Percentiles rank a stretch among this genome's conserved stretches.
Conservation (phyloP, 768 basidiomycete genomes). For the Agaricus sinodeliciosus region DNA sequence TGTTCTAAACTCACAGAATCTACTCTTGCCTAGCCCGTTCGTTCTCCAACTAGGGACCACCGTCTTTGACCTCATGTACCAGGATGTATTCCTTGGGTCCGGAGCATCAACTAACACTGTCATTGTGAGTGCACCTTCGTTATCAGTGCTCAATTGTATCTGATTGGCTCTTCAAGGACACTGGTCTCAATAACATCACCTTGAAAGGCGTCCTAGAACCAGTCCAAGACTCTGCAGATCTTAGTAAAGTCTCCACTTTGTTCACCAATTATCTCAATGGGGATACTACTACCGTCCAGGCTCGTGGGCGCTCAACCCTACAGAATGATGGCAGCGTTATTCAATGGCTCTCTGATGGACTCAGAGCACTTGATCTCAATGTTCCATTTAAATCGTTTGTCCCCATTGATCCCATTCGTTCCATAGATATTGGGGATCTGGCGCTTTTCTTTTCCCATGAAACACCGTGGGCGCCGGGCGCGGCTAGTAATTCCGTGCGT, state of each 20-base stretch:
- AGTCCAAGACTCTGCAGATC: conserved; percentile 38
- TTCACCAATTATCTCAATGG: conserved; percentile 73
- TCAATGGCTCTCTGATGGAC: conserved; percentile 61
- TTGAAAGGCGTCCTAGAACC: conserved; percentile 50
- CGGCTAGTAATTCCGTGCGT: conserved; percentile 50
- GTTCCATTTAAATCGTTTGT: conserved; percentile 51
- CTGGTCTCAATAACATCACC: conserved; percentile 51
- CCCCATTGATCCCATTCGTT: conserved; percentile 56
- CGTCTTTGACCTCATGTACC: conserved; percentile 53
- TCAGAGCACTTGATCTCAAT: conserved; percentile 47
- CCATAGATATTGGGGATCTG: conserved; percentile 57
- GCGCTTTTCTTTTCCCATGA: conserved; percentile 47
- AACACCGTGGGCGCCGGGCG: conserved; percentile 51
- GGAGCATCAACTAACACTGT: conserved; percentile 46
- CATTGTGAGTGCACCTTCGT: conserved; percentile 33
- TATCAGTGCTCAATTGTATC: neutral
- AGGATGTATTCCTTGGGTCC: conserved; percentile 47
- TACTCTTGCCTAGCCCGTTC: conserved; percentile 44
- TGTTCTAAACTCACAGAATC: neutral
- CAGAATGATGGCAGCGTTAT: conserved; percentile 50
- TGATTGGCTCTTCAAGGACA: conserved; percentile 26
- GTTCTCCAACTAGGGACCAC: conserved; percentile 63
- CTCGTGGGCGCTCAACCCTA: conserved; percentile 50
- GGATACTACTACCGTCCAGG: conserved; percentile 49
- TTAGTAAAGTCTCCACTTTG: conserved; percentile 48